These are phyloP conservation scores for Starmerella etchellsii DNA, from an alignment of 805 yeast genomes.

Conservation along the genomic window DNA sequence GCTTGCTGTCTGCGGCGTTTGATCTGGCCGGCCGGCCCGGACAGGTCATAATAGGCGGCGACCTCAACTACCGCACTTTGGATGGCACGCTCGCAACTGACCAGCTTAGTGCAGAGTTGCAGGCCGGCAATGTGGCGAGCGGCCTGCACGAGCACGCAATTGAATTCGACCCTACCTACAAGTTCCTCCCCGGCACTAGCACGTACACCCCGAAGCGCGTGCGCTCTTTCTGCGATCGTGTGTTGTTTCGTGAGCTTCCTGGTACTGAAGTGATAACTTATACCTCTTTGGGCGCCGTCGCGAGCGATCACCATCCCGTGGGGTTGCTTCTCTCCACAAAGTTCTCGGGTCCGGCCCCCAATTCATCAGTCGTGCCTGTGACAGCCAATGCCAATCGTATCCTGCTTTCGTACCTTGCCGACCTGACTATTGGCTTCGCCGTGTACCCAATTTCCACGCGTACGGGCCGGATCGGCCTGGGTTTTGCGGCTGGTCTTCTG, in stretches of 20 bases:
- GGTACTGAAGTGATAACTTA: constrained; percentile 1
- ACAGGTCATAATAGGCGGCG: constrained; percentile 71
- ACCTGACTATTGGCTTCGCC: background rate
- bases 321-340: constrained; percentile 15
- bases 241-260: constrained; percentile 33
- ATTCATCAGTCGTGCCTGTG: background rate
- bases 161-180: constrained; percentile 68
- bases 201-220: constrained; percentile 47
- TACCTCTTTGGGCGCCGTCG: background rate
- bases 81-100: constrained; percentile 31
- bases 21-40: constrained; percentile 45
- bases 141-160: constrained; percentile 60
- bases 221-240: constrained; percentile 89
- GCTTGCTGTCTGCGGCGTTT: constrained; percentile 38
- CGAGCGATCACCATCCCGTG: constrained; percentile 78
- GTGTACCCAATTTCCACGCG: background rate
- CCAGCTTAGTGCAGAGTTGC: constrained; percentile 37
- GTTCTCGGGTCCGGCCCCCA: background rate
- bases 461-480: background rate
- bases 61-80: constrained; percentile 61
- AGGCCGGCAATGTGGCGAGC: constrained; percentile 36
- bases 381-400: background rate
- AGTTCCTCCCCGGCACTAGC: constrained; percentile 38
- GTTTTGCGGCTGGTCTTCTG: background rate
- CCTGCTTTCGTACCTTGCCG: background rate